A percentile compares a stretch with the other conserved stretches of the same genome.
Evolutionary conservation across 306 rosid species (phyloP).

Genomic region (Morella rubra): DNA sequence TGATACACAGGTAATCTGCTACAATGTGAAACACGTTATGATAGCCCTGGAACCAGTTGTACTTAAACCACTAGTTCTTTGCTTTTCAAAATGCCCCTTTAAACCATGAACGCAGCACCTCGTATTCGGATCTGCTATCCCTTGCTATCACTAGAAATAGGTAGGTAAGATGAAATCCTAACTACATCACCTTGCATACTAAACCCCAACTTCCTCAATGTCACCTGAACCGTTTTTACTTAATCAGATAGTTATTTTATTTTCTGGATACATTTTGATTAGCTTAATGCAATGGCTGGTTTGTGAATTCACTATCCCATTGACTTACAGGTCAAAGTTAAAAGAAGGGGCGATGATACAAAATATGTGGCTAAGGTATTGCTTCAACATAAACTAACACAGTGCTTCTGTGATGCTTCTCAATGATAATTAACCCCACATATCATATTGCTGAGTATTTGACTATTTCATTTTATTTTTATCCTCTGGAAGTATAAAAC

Average conservation of each 20-base stretch:
- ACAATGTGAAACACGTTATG: constrained; percentile 16
- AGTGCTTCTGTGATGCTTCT: neutral
- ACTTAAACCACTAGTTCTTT: neutral
- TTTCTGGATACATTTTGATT: constrained; percentile 14
- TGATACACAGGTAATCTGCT: constrained; percentile 72
- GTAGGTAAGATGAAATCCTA: neutral
- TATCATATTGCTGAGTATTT: neutral
- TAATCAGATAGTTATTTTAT: constrained; percentile 10
- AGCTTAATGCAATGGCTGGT: constrained; percentile 5
- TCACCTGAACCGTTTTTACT: neutral
- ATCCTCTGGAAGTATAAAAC: constrained; percentile 1
- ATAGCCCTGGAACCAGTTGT: neutral
- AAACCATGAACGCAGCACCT: constrained; percentile 5
- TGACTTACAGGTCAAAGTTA: constrained; percentile 85
- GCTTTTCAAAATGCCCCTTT: neutral
- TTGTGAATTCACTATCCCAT: constrained; percentile 11
- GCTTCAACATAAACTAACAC: constrained; percentile 26
- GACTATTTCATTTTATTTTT: too few relatives aligned
- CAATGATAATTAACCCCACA: neutral
- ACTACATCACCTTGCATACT: neutral
- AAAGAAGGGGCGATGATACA: constrained; percentile 95
- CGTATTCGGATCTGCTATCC: neutral
- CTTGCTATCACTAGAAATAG: neutral
- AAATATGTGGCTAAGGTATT: constrained; percentile 96
- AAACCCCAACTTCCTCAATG: neutral